Evolutionary conservation across 225 moss, liverwort and hornwort species (phyloP), one percentile per base, ranked within the genome.

Genomic region (Pseudisothecium myosuroides): DNA sequence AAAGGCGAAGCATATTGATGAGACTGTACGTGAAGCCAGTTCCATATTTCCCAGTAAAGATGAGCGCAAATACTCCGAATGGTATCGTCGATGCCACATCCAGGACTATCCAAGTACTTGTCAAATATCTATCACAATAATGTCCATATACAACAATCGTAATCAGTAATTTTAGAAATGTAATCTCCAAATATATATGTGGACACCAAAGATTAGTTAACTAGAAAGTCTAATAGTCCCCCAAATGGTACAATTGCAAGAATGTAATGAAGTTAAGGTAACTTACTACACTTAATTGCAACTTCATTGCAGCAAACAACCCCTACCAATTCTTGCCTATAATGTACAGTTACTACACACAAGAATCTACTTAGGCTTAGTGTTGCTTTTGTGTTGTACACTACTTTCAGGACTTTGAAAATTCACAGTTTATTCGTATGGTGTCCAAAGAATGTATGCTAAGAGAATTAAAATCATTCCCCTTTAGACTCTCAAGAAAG

Each of bases 51-150:
- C 97, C 96, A 2, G 96, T 99, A 87, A 96, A 95, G 37, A 99
- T 86, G 74, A 90, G 91, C 6, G 90, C 62, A 4, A 97, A 67
- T 56, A 94, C 86, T 36, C 93, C 86, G 19, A 96, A 94, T 1
- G 98, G 98, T 27, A 99, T 22, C 4, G 98, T 99, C 43, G 98
- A 99, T 2, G 95, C 96, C 41, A 99, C 93, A 52, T 99, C 98
- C 80, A 99, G 82, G 63, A 92, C 41, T 24, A 99, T 90, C 98
- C 98, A 97, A 66, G 96, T 91, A 75, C 93, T 91, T 49, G 39
- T 88, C 60, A 95, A 86, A 86, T 99, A 99, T 76, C 98, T 98
- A 82, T 64, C 67, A 88, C 64, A 75, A 54, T 29, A 47, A 39
- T 36, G 29, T 37, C 69, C 78, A 80, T 49, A 49, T 17, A 7